These are phyloP conservation scores for Kluyveromyces sp. DNA, from an alignment of 1,139 yeast species.

Conservation along the genomic window DNA sequence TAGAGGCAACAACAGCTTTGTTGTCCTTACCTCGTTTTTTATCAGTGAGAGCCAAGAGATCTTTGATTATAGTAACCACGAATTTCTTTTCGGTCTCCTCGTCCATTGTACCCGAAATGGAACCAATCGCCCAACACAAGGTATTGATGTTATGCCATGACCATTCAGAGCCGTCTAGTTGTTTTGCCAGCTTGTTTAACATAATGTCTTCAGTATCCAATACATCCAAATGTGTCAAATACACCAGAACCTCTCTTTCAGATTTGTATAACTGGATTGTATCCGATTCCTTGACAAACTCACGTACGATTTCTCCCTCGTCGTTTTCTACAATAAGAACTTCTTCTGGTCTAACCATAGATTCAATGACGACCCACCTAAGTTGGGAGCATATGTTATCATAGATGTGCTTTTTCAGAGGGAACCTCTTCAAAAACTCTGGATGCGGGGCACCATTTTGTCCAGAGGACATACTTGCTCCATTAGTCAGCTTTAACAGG, in stretches of 20 bases:
- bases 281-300: slow-evolving; percentile 93
- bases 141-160: slow-evolving; percentile 98
- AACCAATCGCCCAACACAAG: slow-evolving; percentile 98
- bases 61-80: slow-evolving; percentile 86
- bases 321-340: slow-evolving; percentile 94
- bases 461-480: slow-evolving; percentile 42
- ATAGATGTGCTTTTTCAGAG: slow-evolving; percentile 82
- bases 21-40: slow-evolving; percentile 96
- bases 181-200: slow-evolving; percentile 85
- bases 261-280: slow-evolving; percentile 92
- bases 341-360: slow-evolving; percentile 98
- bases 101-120: slow-evolving; percentile 97
- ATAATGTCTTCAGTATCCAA: slow-evolving; percentile 89
- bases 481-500: slow-evolving; percentile 61
- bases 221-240: slow-evolving; percentile 90
- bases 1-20: slow-evolving; percentile 97
- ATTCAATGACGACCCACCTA: slow-evolving; percentile 86
- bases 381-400: slow-evolving; percentile 67
- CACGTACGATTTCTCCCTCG: slow-evolving; percentile 98
- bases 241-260: slow-evolving; percentile 92
- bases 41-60: slow-evolving; percentile 82
- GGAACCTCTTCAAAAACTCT: slow-evolving; percentile 61
- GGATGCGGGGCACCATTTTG: slow-evolving; percentile 86
- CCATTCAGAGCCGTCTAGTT: slow-evolving; percentile 96
- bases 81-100: slow-evolving; percentile 96